Conservation (phyloP, 371 early-diverging fungal genomes). For the Zopfochytrium polystomum region DNA sequence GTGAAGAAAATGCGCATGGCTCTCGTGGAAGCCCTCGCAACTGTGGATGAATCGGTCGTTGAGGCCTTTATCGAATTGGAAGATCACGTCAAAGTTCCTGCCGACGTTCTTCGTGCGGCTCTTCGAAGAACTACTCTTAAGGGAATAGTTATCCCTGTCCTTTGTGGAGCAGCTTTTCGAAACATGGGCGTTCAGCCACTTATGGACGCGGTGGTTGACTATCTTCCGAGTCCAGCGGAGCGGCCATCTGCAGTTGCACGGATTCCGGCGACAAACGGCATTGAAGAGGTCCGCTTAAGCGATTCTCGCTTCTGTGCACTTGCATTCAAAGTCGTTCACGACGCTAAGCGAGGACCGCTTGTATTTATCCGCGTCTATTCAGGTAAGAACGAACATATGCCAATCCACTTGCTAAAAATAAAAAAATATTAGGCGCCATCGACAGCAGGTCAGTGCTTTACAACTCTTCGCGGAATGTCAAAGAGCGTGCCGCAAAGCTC, state of each 20-base stretch:
- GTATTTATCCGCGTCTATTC: conserved; percentile 93
- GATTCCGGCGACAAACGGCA: conserved; percentile 10
- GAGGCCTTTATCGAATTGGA: conserved; percentile 72
- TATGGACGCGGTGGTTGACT: conserved; percentile 83
- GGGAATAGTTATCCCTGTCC: conserved; percentile 74
- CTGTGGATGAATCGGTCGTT: conserved; percentile 79
- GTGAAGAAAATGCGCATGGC: conserved; percentile 56
- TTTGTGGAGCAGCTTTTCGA: conserved; percentile 85
- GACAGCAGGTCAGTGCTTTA: conserved; percentile 55
- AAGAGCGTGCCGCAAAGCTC: conserved; percentile 82
- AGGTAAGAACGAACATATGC: conserved; percentile 53
- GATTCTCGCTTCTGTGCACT: conserved; percentile 72
- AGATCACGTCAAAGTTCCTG: conserved; percentile 64
- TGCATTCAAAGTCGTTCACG: conserved; percentile 91
- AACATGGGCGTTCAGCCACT: conserved; percentile 92
- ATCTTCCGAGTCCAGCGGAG: conserved; percentile 80
- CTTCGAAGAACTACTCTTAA: conserved; percentile 69
- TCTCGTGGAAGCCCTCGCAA: conserved; percentile 81
- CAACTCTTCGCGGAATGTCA: conserved; percentile 34
- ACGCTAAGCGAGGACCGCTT: conserved; percentile 78
- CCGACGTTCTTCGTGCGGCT: conserved; percentile 60
- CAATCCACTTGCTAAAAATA: background rate
- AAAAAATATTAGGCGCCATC: conserved; percentile 63
- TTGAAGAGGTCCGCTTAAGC: conserved; percentile 24
- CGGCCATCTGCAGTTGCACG: conserved; percentile 42